Base-by-base conservation (phyloP, 148 eudicot species). In the Diospyros kaki region DNA sequence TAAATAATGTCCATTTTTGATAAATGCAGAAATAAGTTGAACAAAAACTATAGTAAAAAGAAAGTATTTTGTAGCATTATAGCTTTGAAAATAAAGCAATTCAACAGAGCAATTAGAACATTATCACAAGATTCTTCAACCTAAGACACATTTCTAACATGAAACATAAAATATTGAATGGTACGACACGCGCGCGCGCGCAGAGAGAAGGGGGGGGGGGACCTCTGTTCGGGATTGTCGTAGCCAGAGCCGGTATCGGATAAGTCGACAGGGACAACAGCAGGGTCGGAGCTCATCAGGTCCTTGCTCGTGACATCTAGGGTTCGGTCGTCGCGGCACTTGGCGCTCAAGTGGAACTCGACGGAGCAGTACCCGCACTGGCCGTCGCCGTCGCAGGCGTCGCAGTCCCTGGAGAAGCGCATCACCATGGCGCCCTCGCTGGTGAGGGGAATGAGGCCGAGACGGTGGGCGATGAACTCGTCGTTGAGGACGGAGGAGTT, bases 331-430 rank as follows among this genome's bases (percentile, higher is more conserved):
- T 74, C 78, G 44, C 89, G 81, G 68, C 98, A 94, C 73, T 85
- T 92, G 7, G 93, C 97, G 13, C 93, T 65, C 12, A 94, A 74
- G 75, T 94, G 91, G 60, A 92, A 94, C 91, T 94, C 98, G 1
- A 94, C 97, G 2, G 98, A 90, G 79, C 98, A 92, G 75, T 76
- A 89, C 90, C 92, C 98, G 18, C 97, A 94, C 82, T 92, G 96
- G 0, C 98, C 98, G 41, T 92, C 98, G 9, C 98, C 98, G 48
- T 94, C 97, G 64, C 97, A 94, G 7, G 96, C 92, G 73, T 94
- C 96, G 52, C 98, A 90, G 81, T 94, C 98, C 12, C 98, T 88
- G 1, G 98, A 92, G 82, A 94, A 92, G n/a, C 98, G 81, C 98
- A 92, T 94, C 58, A 81, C 66, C 98, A 94, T 90, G 41, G 98